Evolutionary conservation across 768 basidiomycete species (phyloP).

Genomic region (Suillus alpinus): DNA sequence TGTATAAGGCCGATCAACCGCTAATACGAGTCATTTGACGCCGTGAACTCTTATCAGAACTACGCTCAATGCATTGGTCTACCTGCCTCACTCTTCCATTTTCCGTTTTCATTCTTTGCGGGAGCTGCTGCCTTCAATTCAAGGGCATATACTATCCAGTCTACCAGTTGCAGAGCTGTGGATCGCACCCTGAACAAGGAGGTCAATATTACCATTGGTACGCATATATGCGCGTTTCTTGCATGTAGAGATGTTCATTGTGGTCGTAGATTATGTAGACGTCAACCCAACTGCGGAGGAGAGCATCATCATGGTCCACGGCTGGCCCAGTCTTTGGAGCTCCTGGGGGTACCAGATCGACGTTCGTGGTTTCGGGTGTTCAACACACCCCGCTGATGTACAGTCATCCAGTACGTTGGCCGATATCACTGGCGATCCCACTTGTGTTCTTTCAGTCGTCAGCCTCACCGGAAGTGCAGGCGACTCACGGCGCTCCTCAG

Average conservation of each 20-base stretch:
- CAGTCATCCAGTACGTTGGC: slow-evolving; percentile 55
- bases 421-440: slow-evolving; percentile 61
- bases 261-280: slow-evolving; percentile 55
- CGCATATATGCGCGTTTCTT: slow-evolving; percentile 15
- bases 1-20: no score
- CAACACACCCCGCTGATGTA: slow-evolving; percentile 61
- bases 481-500: slow-evolving; percentile 30
- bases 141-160: slow-evolving; percentile 30
- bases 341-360: slow-evolving; percentile 72
- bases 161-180: slow-evolving; percentile 40
- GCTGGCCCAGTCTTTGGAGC: slow-evolving; percentile 78
- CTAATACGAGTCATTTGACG: neutral
- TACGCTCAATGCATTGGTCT: neutral
- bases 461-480: slow-evolving; percentile 9
- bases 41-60: neutral
- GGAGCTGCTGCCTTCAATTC: slow-evolving; percentile 34
- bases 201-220: slow-evolving; percentile 47
- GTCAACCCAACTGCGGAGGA: slow-evolving; percentile 51
- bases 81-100: neutral
- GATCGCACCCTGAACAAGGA: slow-evolving; percentile 32
- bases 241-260: neutral
- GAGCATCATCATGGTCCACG: slow-evolving; percentile 69
- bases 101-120: neutral
- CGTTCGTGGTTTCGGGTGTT: slow-evolving; percentile 68
- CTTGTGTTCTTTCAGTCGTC: slow-evolving; percentile 49